Base-by-base conservation (phyloP, 2,329 filamentous ascomycete genomes). In the Cadophora sp. region DNA sequence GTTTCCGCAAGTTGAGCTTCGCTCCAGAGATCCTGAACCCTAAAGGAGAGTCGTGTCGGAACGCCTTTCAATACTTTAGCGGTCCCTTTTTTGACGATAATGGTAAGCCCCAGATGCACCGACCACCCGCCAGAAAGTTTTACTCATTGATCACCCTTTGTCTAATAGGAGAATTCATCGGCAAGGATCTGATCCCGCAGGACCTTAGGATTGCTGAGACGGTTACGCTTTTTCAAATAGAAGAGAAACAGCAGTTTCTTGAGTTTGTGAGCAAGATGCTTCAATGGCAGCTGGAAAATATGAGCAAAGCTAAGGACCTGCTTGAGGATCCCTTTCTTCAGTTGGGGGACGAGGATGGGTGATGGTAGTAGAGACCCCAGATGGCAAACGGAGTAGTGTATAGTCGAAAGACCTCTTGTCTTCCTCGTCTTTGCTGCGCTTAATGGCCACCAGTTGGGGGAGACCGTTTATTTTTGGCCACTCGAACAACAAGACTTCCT, bases 161-260 rank as follows among this genome's bases (percentile, higher is more conserved):
- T 4, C 55, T 18, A 59, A 50, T 22, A 79, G 76, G 78, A 66
- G 67, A 63, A 66, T 79, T 76, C 66, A 71, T 78, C 59, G 75
- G 75, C 59, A 68, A 78, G 65, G 70, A 76, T 24, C 62, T 79
- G 64, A 77, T 79, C 20, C 74, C 76, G 9, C 66, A 56, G 3
- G 59, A 76, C 60, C 69, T 73, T 13, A 77, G 62, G 27, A 64
- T 64, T 72, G 64, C 64, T 78, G 68, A 70, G 18, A 39, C 73
- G 75, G 61, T 71, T 73, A 61, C 60, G 24, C 60, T 62, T 45
- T 53, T 77, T 11, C 24, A 70, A 48, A 72, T 67, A n/a, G 70
- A 76, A 20, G 75, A 78, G 20, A 76, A 76, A 62, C 41, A 65
- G 48, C 63, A 71, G 3, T 79, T 78, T 43, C 58, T 78, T n/a